These are phyloP conservation scores for Lathyrus aphaca DNA, from an alignment of 306 rosid genomes.

Conservation along the genomic window DNA sequence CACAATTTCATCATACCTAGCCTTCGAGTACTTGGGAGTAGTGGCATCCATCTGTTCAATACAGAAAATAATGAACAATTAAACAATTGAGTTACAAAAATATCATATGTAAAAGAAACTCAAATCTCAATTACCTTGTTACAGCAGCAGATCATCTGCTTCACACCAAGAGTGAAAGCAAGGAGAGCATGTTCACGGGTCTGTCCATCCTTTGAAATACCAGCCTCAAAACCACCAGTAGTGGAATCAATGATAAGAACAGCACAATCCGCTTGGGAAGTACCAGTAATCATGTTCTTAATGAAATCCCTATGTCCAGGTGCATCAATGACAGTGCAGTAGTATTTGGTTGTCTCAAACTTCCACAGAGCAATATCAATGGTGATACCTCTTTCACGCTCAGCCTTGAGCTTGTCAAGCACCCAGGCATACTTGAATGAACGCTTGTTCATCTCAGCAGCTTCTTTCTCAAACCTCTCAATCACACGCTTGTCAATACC, in stretches of 20 bases:
- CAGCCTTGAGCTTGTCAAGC: constrained; percentile 62
- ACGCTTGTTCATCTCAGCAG: too few species aligned
- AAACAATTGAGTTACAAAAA: background rate
- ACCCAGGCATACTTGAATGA: too few species aligned
- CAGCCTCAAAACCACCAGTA: too few species aligned
- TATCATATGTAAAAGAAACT: background rate
- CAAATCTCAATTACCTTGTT: constrained; percentile 51
- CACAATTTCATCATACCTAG: constrained; percentile 84
- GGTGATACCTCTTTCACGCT: constrained; percentile 92
- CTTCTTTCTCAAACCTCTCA: too few species aligned
- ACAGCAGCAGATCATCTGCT: too few species aligned
- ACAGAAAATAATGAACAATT: background rate
- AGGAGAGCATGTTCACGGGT: too few species aligned
- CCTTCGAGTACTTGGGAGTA: constrained; percentile 81
- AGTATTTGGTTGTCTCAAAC: constrained; percentile 68
- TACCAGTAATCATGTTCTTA: constrained; percentile 87
- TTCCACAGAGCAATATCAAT: constrained; percentile 91
- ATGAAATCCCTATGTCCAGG: constrained; percentile 93
- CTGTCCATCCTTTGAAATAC: too few species aligned
- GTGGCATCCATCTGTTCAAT: constrained; percentile 80
- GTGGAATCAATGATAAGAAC: too few species aligned
- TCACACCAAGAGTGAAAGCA: too few species aligned
- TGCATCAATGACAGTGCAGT: constrained; percentile 57
- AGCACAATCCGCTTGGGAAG: too few species aligned
- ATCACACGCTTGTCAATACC: too few species aligned